Evolutionary conservation across 176 grass and related monocot species (phyloP).

Genomic region (Hyparrhenia diplandra): DNA sequence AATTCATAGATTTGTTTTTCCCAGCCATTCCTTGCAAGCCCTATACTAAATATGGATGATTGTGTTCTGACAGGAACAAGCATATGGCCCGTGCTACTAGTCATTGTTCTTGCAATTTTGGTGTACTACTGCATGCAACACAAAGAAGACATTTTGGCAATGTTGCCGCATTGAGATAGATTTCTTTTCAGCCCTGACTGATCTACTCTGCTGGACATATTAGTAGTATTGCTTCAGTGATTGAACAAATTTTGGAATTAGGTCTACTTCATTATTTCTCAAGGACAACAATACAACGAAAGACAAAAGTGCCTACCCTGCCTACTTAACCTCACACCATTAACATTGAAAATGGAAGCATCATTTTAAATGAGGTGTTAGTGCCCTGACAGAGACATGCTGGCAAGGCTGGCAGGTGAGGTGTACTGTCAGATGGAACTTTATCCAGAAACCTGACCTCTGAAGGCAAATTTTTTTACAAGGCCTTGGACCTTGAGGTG

Average conservation of each 20-base stretch:
- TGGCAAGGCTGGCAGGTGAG: slow-evolving; percentile 2
- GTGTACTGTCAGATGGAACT: no score
- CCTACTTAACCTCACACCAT: background rate
- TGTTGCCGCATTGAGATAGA: slow-evolving; percentile 23
- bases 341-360: slow-evolving; percentile 16
- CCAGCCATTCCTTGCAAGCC: background rate
- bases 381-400: slow-evolving; percentile 25
- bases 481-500: no score
- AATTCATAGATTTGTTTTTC: slow-evolving; percentile 2
- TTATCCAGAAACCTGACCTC: no score
- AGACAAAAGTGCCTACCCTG: no score
- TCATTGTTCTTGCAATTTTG: slow-evolving; percentile 62
- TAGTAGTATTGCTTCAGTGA: background rate
- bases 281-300: background rate
- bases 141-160: slow-evolving; percentile 40
- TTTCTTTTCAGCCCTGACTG: background rate
- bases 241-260: slow-evolving; percentile 14
- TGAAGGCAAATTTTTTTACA: no score
- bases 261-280: background rate
- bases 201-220: slow-evolving; percentile 7
- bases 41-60: slow-evolving; percentile 12
- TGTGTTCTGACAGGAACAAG: slow-evolving; percentile 59
- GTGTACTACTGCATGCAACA: slow-evolving; percentile 64
- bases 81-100: slow-evolving; percentile 49
- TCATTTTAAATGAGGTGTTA: slow-evolving; percentile 30